These are phyloP conservation scores for Hypoxylon sp. DNA, from an alignment of 2,329 filamentous ascomycete species.

Conservation along the genomic window DNA sequence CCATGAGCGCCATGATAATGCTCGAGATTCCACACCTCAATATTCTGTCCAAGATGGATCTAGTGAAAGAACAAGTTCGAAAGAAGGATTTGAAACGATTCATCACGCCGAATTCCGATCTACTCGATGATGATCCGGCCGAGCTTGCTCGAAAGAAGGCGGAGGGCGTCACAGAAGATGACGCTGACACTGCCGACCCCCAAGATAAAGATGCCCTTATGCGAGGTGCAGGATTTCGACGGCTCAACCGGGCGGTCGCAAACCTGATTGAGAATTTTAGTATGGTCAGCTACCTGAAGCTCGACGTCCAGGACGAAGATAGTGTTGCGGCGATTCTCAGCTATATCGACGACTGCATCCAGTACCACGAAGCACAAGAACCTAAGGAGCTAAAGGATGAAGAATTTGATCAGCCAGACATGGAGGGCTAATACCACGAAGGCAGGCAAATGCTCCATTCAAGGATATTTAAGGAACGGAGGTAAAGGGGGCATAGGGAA, in stretches of 20 bases:
- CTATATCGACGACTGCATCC: slow-evolving; percentile 67
- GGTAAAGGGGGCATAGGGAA: slow-evolving; percentile 2
- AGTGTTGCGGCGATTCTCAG: slow-evolving; percentile 80
- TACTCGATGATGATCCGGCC: slow-evolving; percentile 84
- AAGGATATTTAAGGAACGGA: background rate
- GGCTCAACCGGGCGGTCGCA: slow-evolving; percentile 89
- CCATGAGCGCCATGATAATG: slow-evolving; percentile 99
- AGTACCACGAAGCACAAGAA: slow-evolving; percentile 56
- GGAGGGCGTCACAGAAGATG: slow-evolving; percentile 60
- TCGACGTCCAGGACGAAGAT: slow-evolving; percentile 92
- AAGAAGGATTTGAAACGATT: slow-evolving; percentile 93
- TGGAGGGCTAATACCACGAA: slow-evolving; percentile 21
- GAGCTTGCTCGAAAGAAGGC: slow-evolving; percentile 62
- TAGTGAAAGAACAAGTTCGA: slow-evolving; percentile 89
- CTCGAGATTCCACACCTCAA: slow-evolving; percentile 97
- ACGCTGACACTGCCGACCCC: slow-evolving; percentile 71
- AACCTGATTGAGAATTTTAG: slow-evolving; percentile 96
- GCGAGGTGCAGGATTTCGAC: slow-evolving; percentile 84
- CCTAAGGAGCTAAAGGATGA: slow-evolving; percentile 55
- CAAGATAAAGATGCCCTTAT: slow-evolving; percentile 78
- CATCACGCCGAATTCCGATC: slow-evolving; percentile 84
- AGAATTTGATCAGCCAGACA: slow-evolving; percentile 48
- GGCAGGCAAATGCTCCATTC: background rate
- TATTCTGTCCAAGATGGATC: slow-evolving; percentile 97
- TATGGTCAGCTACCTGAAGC: slow-evolving; percentile 94